Conservation (phyloP, 2,329 filamentous ascomycete genomes). For the Leptographium radiaticola region DNA sequence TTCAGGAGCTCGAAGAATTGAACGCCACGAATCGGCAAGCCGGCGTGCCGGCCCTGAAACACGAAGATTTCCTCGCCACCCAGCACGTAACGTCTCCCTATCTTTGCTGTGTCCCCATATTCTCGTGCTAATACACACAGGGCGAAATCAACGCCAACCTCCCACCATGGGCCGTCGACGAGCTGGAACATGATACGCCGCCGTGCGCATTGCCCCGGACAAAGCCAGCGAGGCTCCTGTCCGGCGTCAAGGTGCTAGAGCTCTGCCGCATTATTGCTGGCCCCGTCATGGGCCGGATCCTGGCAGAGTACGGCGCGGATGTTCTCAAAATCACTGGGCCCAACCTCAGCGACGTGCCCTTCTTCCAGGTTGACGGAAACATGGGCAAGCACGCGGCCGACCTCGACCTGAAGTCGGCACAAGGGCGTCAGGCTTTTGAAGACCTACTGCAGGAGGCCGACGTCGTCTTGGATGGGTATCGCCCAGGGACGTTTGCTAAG, state of each 20-base stretch:
- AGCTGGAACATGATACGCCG: slow-evolving; percentile 30
- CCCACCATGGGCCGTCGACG: slow-evolving; percentile 35
- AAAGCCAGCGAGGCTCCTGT: slow-evolving; percentile 19
- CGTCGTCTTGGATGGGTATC: slow-evolving; percentile 40
- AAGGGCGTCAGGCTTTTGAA: slow-evolving; percentile 39
- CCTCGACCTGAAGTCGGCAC: slow-evolving; percentile 31
- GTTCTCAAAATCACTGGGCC: slow-evolving; percentile 31
- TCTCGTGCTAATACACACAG: neutral
- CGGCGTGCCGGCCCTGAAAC: slow-evolving; percentile 29
- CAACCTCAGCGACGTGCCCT: slow-evolving; percentile 27
- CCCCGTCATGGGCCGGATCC: slow-evolving; percentile 27
- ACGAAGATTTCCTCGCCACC: slow-evolving; percentile 28
- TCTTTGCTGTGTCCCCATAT: too few relatives aligned
- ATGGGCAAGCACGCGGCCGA: slow-evolving; percentile 32
- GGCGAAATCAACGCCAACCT: slow-evolving; percentile 24
- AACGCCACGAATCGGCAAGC: slow-evolving; percentile 27
- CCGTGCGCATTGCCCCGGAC: slow-evolving; percentile 24
- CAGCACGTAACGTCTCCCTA: slow-evolving; percentile 11
- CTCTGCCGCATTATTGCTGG: slow-evolving; percentile 34
- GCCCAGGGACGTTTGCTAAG: slow-evolving; percentile 27
- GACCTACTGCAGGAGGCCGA: slow-evolving; percentile 31
- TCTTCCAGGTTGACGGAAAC: slow-evolving; percentile 27
- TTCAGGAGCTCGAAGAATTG: slow-evolving; percentile 27
- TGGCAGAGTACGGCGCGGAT: slow-evolving; percentile 31
- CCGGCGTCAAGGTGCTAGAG: slow-evolving; percentile 36